A percentile compares a stretch with the other conserved stretches of the same genome.
These are phyloP conservation scores for Schwanniomyces etchellsii DNA, from an alignment of 1,139 yeast genomes.

Conservation along the genomic window DNA sequence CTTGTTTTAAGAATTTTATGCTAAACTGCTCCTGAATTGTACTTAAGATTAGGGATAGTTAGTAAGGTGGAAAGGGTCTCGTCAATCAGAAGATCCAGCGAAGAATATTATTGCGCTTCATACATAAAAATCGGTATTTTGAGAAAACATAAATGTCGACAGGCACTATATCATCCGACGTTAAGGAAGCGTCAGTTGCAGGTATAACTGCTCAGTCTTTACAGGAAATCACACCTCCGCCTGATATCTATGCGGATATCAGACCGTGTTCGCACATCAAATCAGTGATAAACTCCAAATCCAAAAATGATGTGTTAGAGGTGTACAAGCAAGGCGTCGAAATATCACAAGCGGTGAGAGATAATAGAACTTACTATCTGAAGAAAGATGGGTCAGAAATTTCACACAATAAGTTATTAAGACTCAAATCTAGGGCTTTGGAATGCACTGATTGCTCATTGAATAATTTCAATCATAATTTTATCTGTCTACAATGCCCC, in stretches of 20 bases:
- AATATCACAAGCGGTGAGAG: constrained; percentile 30
- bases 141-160: too few relatives aligned
- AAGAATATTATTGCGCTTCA: too few relatives aligned
- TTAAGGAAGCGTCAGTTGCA: too few relatives aligned
- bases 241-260: constrained; percentile 24
- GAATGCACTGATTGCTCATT: constrained; percentile 47
- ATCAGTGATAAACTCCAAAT: constrained; percentile 49
- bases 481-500: constrained; percentile 78
- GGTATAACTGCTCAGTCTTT: too few relatives aligned
- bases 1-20: too few relatives aligned
- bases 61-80: too few relatives aligned
- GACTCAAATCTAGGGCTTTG: constrained; percentile 37
- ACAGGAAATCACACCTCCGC: constrained; percentile 7
- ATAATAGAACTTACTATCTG: constrained; percentile 16
- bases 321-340: constrained; percentile 58
- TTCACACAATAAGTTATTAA: constrained; percentile 24
- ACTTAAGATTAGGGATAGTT: too few relatives aligned
- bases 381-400: constrained; percentile 29
- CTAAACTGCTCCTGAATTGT: too few relatives aligned
- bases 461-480: constrained; percentile 44
- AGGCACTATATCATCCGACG: too few relatives aligned
- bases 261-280: constrained; percentile 51
- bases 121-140: too few relatives aligned
- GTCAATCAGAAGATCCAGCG: too few relatives aligned
- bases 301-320: constrained; percentile 48